A percentile compares a stretch with the other conserved stretches of the same genome.
These are phyloP conservation scores for Metarhizium guizhouense DNA, from an alignment of 2,329 filamentous ascomycete species.

Conservation along the genomic window DNA sequence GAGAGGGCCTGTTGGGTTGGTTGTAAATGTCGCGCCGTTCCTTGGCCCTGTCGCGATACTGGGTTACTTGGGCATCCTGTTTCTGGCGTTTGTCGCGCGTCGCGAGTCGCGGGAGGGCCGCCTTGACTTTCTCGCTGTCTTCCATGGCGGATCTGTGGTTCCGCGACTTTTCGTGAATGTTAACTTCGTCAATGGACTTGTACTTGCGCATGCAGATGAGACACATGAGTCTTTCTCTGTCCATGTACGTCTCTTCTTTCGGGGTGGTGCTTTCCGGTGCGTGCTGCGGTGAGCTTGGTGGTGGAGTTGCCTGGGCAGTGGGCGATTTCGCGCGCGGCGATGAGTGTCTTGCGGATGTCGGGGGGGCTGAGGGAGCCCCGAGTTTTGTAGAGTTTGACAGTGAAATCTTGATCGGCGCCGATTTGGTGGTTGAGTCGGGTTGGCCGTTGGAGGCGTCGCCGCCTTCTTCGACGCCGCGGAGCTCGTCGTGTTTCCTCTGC, in stretches of 20 bases:
- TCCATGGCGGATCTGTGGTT: conserved; percentile 32
- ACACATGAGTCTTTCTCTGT: conserved; percentile 40
- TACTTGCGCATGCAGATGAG: conserved; percentile 38
- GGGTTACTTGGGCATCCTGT: conserved; percentile 15
- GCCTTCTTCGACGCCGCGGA: conserved; percentile 17
- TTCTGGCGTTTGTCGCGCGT: conserved; percentile 28
- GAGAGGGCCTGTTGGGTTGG: conserved; percentile 47
- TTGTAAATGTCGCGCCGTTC: conserved; percentile 55
- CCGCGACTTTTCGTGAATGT: conserved; percentile 32
- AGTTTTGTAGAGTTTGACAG: conserved; percentile 13
- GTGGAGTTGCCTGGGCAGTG: not conserved
- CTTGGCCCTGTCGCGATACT: conserved; percentile 59
- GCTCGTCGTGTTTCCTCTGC: conserved; percentile 34
- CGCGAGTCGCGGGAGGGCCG: conserved; percentile 32
- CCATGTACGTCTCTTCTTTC: conserved; percentile 42
- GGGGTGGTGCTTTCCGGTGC: not conserved
- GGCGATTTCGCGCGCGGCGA: not conserved
- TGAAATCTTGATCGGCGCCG: conserved; percentile 22
- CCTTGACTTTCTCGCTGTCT: conserved; percentile 37
- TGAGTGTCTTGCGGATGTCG: not conserved
- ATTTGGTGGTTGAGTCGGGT: not conserved
- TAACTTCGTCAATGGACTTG: conserved; percentile 32
- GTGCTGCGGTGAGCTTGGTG: not conserved
- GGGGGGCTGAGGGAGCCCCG: not conserved
- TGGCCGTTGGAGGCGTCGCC: not conserved